These are phyloP conservation scores for Candida sojae DNA, from an alignment of 1,139 yeast genomes.

Conservation along the genomic window DNA sequence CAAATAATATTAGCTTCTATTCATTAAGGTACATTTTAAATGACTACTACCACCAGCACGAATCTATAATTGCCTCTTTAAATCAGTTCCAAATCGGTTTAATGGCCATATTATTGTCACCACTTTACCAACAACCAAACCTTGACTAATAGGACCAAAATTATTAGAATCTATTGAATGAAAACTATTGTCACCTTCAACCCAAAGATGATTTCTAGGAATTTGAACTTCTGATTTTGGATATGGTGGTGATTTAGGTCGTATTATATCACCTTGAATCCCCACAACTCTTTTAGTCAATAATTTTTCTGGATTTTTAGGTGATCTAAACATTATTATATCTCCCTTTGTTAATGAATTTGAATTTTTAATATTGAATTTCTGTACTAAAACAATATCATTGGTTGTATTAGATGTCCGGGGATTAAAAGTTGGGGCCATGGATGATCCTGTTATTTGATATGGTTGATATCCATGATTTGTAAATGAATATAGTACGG, in stretches of 20 bases:
- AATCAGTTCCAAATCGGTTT: conserved; percentile 46
- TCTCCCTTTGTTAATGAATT: conserved; percentile 60
- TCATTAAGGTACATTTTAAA: too few species aligned
- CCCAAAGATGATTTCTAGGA: conserved; percentile 88
- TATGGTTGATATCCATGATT: conserved; percentile 77
- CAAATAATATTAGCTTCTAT: background rate
- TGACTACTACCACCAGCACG: background rate
- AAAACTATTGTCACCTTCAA: conserved; percentile 86
- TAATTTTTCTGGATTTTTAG: conserved; percentile 70
- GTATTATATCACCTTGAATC: conserved; percentile 65
- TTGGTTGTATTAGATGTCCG: conserved; percentile 45
- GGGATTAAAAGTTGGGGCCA: conserved; percentile 91
- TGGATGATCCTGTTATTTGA: conserved; percentile 78
- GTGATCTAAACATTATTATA: conserved; percentile 76
- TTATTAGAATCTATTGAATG: conserved; percentile 83
- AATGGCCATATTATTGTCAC: conserved; percentile 68
- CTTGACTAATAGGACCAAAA: conserved; percentile 84
- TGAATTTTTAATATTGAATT: conserved; percentile 53
- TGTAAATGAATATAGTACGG: conserved; percentile 68
- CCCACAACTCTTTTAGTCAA: conserved; percentile 80
- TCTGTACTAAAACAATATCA: conserved; percentile 75
- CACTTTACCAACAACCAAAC: conserved; percentile 75
- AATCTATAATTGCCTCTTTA: conserved; percentile 15
- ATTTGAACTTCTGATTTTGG: conserved; percentile 61
- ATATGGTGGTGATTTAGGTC: conserved; percentile 59